Percentiles rank a stretch among this genome's conserved stretches.
Evolutionary conservation across 345 rosid species (phyloP).

Genomic region (Syzygium aromaticum): DNA sequence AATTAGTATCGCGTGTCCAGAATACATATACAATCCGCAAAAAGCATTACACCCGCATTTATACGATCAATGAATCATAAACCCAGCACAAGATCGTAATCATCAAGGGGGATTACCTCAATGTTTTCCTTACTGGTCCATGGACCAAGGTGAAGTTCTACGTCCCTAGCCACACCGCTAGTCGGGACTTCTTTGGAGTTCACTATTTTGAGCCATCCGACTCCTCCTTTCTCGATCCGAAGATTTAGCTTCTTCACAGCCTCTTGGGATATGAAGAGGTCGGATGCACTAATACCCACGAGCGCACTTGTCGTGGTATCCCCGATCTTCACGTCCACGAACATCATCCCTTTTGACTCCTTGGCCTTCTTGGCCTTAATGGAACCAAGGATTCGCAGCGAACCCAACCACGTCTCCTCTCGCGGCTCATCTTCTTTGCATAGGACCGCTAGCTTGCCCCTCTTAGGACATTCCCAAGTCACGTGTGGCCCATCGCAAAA

Average conservation of each 20-base stretch:
- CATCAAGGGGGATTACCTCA: no score
- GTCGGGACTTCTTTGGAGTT: no score
- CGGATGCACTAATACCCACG: no score
- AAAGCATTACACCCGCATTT: neutral
- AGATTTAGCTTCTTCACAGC: no score
- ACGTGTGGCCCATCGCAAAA: neutral
- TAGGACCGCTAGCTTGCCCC: neutral
- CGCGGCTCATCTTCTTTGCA: neutral
- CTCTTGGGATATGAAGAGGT: no score
- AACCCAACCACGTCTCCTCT: neutral
- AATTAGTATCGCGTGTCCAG: neutral
- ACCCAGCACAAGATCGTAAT: neutral
- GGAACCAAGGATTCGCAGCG: neutral
- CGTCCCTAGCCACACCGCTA: no score
- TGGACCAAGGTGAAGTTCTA: no score
- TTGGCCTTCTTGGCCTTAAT: neutral
- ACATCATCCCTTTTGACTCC: neutral
- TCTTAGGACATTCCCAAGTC: neutral
- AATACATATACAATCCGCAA: neutral
- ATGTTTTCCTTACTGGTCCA: no score
- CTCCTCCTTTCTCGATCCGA: no score
- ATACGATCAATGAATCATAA: neutral
- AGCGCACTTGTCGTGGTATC: no score
- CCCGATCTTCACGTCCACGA: no score
- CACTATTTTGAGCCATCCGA: no score